Percentiles rank a stretch among this genome's conserved stretches.
Evolutionary conservation across 2,329 filamentous ascomycete species (phyloP).

Genomic region (Aquanectria penicillioides): DNA sequence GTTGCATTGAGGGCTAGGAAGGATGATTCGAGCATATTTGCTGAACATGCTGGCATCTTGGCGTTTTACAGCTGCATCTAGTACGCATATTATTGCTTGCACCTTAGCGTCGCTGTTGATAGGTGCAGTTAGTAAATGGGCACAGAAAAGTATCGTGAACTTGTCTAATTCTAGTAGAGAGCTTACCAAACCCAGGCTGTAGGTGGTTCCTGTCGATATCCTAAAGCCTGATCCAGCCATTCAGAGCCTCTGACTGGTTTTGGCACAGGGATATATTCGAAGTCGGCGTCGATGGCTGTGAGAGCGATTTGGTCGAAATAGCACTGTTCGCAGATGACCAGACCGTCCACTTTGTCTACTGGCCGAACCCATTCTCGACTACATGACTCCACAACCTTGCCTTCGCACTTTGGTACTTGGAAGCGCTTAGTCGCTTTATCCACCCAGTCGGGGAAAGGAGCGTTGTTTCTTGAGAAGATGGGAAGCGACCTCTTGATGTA

Average conservation of each 20-base stretch:
- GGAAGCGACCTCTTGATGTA: not conserved
- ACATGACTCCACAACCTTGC: not conserved
- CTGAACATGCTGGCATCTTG: constrained; percentile 7
- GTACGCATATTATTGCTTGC: not conserved
- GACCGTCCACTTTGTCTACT: not conserved
- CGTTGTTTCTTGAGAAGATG: constrained; percentile 4
- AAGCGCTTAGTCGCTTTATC: constrained; percentile 3
- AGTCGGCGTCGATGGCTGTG: constrained; percentile 8
- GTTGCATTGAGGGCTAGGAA: not conserved
- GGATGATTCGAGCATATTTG: not conserved
- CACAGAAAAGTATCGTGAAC: not conserved
- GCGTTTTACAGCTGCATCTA: not conserved
- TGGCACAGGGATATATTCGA: constrained; percentile 5
- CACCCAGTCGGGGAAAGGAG: not conserved
- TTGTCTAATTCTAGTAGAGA: not conserved
- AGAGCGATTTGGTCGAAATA: constrained; percentile 8
- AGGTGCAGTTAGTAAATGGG: not conserved
- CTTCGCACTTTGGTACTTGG: not conserved
- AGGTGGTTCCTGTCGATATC: not conserved
- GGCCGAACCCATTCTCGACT: constrained; percentile 7
- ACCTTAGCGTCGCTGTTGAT: not conserved
- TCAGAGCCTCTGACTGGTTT: not conserved
- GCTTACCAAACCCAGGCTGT: constrained; percentile 1
- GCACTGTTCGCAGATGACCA: constrained; percentile 9
- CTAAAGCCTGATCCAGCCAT: constrained; percentile 2